Conservation (phyloP, 2,329 filamentous ascomycete genomes). For the Penicillium sp. region DNA sequence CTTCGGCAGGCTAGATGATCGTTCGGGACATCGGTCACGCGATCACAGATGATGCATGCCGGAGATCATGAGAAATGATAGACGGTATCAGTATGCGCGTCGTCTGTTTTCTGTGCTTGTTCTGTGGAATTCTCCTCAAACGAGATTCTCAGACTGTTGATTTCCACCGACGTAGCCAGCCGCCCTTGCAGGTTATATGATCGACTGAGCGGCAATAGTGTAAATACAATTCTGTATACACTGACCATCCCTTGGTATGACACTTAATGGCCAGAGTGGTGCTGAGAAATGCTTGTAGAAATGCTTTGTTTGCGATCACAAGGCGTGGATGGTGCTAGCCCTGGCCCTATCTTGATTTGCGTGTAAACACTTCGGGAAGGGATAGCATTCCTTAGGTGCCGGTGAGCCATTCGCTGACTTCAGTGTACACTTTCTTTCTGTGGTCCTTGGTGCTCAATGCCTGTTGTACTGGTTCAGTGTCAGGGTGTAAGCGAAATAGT, state of each 20-base stretch:
- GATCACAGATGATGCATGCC: background rate
- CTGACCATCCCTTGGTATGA: conserved; percentile 25
- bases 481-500: too few species aligned
- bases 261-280: background rate
- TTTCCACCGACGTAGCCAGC: conserved; percentile 6
- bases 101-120: background rate
- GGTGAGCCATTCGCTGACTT: conserved; percentile 5
- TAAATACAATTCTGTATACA: background rate
- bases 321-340: background rate
- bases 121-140: background rate
- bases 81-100: background rate
- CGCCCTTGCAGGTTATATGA: conserved; percentile 19
- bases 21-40: background rate
- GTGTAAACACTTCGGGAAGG: conserved; percentile 24
- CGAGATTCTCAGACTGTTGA: background rate
- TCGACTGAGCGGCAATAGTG: conserved; percentile 3
- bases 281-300: conserved; percentile 14
- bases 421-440: background rate
- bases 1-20: background rate
- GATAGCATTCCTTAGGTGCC: conserved; percentile 23
- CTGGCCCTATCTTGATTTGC: conserved; percentile 17
- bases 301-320: background rate
- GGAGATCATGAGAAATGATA: background rate
- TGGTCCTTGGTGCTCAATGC: background rate
- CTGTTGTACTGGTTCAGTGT: background rate